Evolutionary conservation across 2,329 filamentous ascomycete genomes (phyloP).

Genomic region (Diplodia sapinea): DNA sequence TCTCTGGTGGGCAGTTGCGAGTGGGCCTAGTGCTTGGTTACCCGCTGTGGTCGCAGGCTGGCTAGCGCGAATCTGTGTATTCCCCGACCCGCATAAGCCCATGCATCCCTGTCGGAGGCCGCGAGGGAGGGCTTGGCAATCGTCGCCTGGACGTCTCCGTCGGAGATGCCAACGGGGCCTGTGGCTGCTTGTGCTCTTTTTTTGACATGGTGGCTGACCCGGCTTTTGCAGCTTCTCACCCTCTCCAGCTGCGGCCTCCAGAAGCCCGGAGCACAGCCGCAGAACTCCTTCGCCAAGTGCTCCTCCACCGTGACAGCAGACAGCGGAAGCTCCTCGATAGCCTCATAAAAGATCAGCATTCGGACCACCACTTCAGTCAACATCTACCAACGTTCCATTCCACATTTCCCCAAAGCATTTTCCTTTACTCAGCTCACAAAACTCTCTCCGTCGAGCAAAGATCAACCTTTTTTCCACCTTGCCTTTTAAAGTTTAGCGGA

Average conservation of each 20-base stretch:
- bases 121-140: constrained; percentile 3
- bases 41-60: not conserved
- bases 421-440: not conserved
- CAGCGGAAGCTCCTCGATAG: not conserved
- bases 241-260: not conserved
- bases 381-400: not conserved
- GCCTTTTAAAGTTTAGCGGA: not conserved
- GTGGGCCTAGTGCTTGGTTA: too few species aligned
- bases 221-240: not conserved
- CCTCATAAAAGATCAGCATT: constrained; percentile 6
- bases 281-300: not conserved
- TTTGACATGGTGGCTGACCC: not conserved
- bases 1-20: too few species aligned
- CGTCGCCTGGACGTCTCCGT: not conserved
- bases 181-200: constrained; percentile 1
- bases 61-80: constrained; percentile 5
- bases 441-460: not conserved
- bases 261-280: not conserved
- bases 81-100: not conserved
- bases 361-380: not conserved
- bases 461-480: not conserved
- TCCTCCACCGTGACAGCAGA: not conserved
- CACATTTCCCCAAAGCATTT: not conserved
- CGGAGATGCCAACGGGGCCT: not conserved
- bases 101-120: constrained; percentile 3